A percentile compares a stretch with the other conserved stretches of the same genome.
These are phyloP conservation scores for Gossypium rotundifolium DNA, from an alignment of 345 rosid genomes.

Conservation along the genomic window DNA sequence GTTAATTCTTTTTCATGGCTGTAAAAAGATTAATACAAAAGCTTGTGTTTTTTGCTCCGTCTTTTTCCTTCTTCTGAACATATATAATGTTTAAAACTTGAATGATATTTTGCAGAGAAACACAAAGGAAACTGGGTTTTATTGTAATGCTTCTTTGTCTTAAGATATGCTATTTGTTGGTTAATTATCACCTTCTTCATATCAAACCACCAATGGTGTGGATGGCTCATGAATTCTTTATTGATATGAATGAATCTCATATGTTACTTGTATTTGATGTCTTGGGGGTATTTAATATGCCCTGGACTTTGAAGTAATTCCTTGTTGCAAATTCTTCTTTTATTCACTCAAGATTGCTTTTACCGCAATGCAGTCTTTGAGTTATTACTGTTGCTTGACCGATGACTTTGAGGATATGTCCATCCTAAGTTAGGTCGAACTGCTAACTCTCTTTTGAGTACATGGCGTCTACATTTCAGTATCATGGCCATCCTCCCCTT, in stretches of 20 bases:
- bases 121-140: neutral
- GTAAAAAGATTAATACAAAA: neutral
- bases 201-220: neutral
- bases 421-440: neutral
- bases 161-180: neutral
- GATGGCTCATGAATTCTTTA: neutral
- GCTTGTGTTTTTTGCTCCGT: neutral
- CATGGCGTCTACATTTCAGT: neutral
- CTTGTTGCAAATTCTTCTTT: neutral
- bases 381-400: neutral
- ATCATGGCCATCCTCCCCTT: neutral
- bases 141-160: neutral
- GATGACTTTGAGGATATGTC: neutral
- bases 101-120: neutral
- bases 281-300: neutral
- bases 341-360: neutral
- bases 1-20: neutral
- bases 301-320: neutral
- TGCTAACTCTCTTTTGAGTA: neutral
- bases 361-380: neutral
- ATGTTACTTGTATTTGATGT: neutral
- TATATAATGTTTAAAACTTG: neutral
- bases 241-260: neutral
- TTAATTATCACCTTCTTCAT: neutral
- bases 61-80: neutral